phyloP scores from a whole-genome alignment of 2,329 filamentous ascomycete species.

The Alternaria burnsii region DNA sequence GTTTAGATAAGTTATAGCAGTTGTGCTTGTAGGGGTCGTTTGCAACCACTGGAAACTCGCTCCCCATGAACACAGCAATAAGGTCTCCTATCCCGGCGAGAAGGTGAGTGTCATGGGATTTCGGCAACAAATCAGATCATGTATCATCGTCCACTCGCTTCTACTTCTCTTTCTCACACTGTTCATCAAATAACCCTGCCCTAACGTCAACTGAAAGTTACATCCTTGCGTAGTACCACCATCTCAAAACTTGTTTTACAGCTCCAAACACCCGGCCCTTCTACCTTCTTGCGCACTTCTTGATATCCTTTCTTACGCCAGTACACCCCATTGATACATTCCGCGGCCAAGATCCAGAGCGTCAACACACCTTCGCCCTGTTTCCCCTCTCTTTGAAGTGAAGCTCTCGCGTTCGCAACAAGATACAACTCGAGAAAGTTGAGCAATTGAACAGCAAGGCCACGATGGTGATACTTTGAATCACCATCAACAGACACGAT shows the following conservation, averaged over 20 bases:
- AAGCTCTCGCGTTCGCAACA: conserved; percentile 4
- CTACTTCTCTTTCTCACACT: not conserved
- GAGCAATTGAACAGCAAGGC: conserved; percentile 28
- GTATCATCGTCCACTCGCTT: not conserved
- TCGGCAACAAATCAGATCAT: accelerated
- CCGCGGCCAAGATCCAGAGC: conserved; percentile 36
- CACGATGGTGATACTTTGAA: conserved; percentile 25
- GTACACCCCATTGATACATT: conserved; percentile 37
- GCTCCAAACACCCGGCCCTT: conserved; percentile 27
- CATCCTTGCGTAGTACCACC: conserved; percentile 29
- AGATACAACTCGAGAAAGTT: conserved; percentile 21
- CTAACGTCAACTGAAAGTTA: conserved; percentile 14
- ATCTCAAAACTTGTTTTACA: conserved; percentile 35
- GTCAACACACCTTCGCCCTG: not conserved
- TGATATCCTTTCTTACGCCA: conserved; percentile 38
- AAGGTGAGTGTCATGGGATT: accelerated
- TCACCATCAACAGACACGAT: conserved; percentile 33
- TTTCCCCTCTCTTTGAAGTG: not conserved
- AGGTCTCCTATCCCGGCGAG: accelerated
- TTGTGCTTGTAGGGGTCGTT: not conserved
- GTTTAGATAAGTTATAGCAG: not conserved
- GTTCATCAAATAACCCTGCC: not conserved
- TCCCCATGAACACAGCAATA: not conserved
- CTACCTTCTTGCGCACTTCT: conserved; percentile 22
- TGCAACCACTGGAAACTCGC: not conserved